Base-by-base conservation (phyloP, 2,329 filamentous ascomycete species). In the Colletotrichum noveboracense region DNA sequence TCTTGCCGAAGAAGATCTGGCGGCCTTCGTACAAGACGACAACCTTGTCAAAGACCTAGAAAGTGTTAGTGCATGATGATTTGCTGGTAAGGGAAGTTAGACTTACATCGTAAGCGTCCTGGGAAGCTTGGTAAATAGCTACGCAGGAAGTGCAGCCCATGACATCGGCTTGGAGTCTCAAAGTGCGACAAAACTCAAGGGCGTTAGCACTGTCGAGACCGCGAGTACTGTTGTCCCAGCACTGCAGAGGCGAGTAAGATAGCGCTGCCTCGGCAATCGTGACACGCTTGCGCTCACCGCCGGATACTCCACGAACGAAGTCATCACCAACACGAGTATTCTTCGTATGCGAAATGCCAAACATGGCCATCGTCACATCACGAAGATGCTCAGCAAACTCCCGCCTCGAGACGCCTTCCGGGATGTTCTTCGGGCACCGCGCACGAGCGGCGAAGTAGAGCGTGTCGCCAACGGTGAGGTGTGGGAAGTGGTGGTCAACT, bases 1-100 rank as follows among this genome's bases (percentile, higher is more conserved):
- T 89, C 4, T 86, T 87, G 16, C 94, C 93, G 70, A 92, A 95
- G 84, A 90, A 95, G 70, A 93, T 91, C 78, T 93, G 91, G 71
- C 89, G 89, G 9, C 93, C 93, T 78, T 93, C 90, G 80, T 93
- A 93, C 3, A 94, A 87, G 0, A 94, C 86, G 5, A 93, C 84
- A 1, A 92, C 92, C 80, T 94, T 94, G 84, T 94, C 92, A 78
- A 94, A 94, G 2, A 91, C 81, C 77, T 79, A 12, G 4, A 14
- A 10, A 7, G 16, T 21, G 60, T 75, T 61, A 77, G 66, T 13
- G 0, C 0, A 10, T 38, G 61, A 5, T 24, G 0, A 3, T 26
- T 5, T 1, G 13, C 1, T 64, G 6, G 14, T 16, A 6, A 26
- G 32, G 2, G 13, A 13, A 16, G 6, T 36, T 6, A 5, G 3